Percentiles rank a stretch among this genome's conserved stretches.
phyloP scores from a whole-genome alignment of 1,284 basidiomycete genomes.

The Golubevia pallescens region DNA sequence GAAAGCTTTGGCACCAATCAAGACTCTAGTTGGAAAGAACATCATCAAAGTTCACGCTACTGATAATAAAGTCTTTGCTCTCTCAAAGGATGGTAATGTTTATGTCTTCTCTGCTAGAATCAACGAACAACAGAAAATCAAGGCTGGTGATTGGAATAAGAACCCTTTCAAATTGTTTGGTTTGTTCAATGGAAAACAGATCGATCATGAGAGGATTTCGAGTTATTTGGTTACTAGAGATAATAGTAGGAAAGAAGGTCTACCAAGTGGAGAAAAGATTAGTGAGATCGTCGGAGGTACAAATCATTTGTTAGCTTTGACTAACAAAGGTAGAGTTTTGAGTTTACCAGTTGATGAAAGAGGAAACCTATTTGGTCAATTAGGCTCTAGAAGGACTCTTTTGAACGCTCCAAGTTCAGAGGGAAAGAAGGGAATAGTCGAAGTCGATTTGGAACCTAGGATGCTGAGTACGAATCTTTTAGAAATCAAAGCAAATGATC shows the following conservation, averaged over 20 bases:
- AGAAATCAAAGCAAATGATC: not conserved
- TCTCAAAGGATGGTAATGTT: constrained; percentile 48
- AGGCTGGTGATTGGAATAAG: constrained; percentile 22
- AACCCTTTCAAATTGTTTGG: constrained; percentile 44
- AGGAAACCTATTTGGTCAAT: constrained; percentile 85
- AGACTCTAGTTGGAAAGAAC: constrained; percentile 52
- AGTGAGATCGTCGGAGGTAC: constrained; percentile 67
- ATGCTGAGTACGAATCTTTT: constrained; percentile 35
- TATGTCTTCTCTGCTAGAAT: constrained; percentile 48
- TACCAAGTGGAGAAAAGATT: constrained; percentile 34
- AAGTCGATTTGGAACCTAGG: constrained; percentile 59
- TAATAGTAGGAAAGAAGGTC: constrained; percentile 17
- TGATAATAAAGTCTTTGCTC: constrained; percentile 50
- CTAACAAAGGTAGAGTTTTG: constrained; percentile 80
- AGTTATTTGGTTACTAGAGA: not conserved
- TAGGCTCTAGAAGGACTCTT: constrained; percentile 68
- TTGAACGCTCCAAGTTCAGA: constrained; percentile 69
- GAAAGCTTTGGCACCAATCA: constrained; percentile 27
- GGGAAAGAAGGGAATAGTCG: constrained; percentile 66
- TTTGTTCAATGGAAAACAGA: constrained; percentile 19
- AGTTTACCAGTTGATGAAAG: constrained; percentile 76
- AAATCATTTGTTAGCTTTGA: constrained; percentile 84
- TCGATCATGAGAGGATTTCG: constrained; percentile 37
- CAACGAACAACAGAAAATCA: constrained; percentile 23
- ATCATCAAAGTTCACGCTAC: constrained; percentile 50